Evolutionary conservation across 805 yeast genomes (phyloP), one percentile per base, ranked within the genome.

Genomic region (Saturnispora serradocipensis): DNA sequence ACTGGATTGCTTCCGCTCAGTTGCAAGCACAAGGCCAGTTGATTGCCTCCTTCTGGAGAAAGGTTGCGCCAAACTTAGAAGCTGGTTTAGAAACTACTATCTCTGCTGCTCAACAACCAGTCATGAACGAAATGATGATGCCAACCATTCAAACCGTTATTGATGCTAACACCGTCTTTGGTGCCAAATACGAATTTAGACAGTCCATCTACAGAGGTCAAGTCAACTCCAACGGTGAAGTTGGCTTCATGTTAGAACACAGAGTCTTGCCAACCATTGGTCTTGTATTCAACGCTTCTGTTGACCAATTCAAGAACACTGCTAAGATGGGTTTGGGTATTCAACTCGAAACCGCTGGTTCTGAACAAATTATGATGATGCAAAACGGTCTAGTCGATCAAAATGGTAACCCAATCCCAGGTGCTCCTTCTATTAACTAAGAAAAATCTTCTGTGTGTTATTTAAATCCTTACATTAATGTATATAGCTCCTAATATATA

Each of bases 161-260:
- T 54, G 97, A 91, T 66, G 98, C 96, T 65, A 78, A 80, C 63
- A 90, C 99, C 61, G 86, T 97, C 54, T 67, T 91, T 53, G 99
- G 97, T 72, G 96, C 96, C 63, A 93, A 91, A 74, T 91, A 91
- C 72, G 98, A 93, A 75, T 93, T 88, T 79, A 88, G 97, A 75
- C 95, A 88, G 72, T 84, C 95, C 53, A 84, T 88, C 50, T 89
- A 89, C 81, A 83, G 99, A 72, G 97, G 97, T 65, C 95, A 90
- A 71, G 66, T 93, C 56, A 97, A 89, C 72, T 81, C 95, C 48
- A 75, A 78, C 54, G 99, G 99, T 72, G 88, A 87, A 73, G 95
- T 91, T 50, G 78, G 87, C 52, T 87, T 89, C 62, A 82, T 89
- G 76, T 75, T 93, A 68, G 99, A 93, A 75, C 88, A 89, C 75